These are phyloP conservation scores for Stagonosporopsis rhizophila DNA, from an alignment of 2,329 filamentous ascomycete genomes.

Conservation along the genomic window DNA sequence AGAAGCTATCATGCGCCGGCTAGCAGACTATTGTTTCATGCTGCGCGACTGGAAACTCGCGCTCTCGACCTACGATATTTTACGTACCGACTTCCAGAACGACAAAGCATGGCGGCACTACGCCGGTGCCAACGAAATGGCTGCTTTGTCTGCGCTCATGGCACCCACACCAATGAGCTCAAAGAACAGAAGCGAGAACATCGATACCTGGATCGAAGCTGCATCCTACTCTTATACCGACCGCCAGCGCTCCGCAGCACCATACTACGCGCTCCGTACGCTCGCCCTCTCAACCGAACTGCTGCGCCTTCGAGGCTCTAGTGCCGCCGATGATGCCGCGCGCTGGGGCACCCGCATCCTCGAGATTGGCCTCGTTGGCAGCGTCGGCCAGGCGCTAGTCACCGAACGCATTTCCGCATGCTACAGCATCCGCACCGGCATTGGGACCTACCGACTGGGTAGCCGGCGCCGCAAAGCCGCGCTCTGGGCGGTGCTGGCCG, in stretches of 20 bases:
- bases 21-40: slow-evolving; percentile 97
- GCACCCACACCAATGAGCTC: slow-evolving; percentile 74
- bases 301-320: slow-evolving; percentile 78
- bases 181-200: slow-evolving; percentile 78
- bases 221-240: slow-evolving; percentile 93
- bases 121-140: slow-evolving; percentile 94
- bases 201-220: slow-evolving; percentile 87
- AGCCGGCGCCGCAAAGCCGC: slow-evolving; percentile 82
- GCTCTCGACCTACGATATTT: slow-evolving; percentile 87
- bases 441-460: slow-evolving; percentile 72
- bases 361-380: slow-evolving; percentile 74
- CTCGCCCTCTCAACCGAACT: slow-evolving; percentile 81
- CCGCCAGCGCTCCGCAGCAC: slow-evolving; percentile 70
- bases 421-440: slow-evolving; percentile 75
- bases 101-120: slow-evolving; percentile 98
- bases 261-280: slow-evolving; percentile 81
- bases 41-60: slow-evolving; percentile 94
- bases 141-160: slow-evolving; percentile 81
- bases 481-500: slow-evolving; percentile 83
- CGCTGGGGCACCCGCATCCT: slow-evolving; percentile 83
- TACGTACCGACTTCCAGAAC: slow-evolving; percentile 87
- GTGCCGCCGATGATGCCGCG: slow-evolving; percentile 84
- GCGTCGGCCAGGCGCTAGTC: slow-evolving; percentile 79
- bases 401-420: slow-evolving; percentile 86
- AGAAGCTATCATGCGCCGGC: slow-evolving; percentile 89